Percentiles rank a stretch among this genome's conserved stretches.
These are phyloP conservation scores for Scleromitrula shiraiana DNA, from an alignment of 2,329 filamentous ascomycete genomes.

Conservation along the genomic window DNA sequence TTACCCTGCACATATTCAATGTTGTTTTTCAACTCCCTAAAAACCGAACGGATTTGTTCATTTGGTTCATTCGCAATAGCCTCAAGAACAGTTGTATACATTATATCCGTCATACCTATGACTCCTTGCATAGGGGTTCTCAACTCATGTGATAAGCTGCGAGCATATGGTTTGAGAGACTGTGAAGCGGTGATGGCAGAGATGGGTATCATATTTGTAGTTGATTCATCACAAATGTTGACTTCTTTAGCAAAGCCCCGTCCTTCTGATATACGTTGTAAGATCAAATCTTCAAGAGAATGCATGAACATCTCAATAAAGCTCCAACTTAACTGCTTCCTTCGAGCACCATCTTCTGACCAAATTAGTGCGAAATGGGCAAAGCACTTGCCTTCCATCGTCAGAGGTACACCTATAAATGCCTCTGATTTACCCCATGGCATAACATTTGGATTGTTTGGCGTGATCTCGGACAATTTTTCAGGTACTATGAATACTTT, in stretches of 20 bases:
- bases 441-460: constrained; percentile 50
- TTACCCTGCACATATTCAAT: constrained; percentile 63
- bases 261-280: constrained; percentile 48
- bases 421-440: constrained; percentile 53
- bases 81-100: constrained; percentile 65
- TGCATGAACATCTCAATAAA: constrained; percentile 62
- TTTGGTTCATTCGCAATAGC: constrained; percentile 48
- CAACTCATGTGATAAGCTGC: constrained; percentile 63
- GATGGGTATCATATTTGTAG: constrained; percentile 42
- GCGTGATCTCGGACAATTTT: constrained; percentile 47
- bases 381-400: constrained; percentile 56
- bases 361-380: constrained; percentile 68
- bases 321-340: constrained; percentile 52
- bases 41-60: constrained; percentile 43
- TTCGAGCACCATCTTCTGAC: constrained; percentile 52
- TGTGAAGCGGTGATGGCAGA: constrained; percentile 51
- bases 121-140: constrained; percentile 70
- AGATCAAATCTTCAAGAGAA: constrained; percentile 58
- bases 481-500: constrained; percentile 63
- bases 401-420: constrained; percentile 59
- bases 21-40: constrained; percentile 56
- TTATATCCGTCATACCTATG: constrained; percentile 68
- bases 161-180: constrained; percentile 63
- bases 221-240: constrained; percentile 19
- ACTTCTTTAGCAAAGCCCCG: constrained; percentile 35